Percentiles rank a stretch among this genome's conserved stretches.
Conservation (phyloP, 495 filamentous ascomycete species). For the Neurospora pannonica region DNA sequence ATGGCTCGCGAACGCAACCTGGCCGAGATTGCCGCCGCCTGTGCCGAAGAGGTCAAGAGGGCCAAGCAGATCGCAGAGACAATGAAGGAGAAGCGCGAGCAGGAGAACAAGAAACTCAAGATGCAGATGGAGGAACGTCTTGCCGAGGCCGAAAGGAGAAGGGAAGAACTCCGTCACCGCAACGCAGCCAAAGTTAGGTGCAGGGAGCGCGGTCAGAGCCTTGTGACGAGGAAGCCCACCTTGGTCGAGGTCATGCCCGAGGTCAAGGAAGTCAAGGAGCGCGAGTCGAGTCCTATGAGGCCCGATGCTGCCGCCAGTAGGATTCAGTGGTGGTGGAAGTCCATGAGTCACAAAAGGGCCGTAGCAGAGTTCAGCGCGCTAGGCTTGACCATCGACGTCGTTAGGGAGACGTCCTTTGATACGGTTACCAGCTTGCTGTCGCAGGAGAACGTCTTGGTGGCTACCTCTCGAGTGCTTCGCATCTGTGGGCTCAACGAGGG, state of each 20-base stretch:
- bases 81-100: slow-evolving; percentile 81
- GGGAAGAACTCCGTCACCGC: slow-evolving; percentile 46
- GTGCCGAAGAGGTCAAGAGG: slow-evolving; percentile 88
- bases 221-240: slow-evolving; percentile 39
- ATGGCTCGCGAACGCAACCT: slow-evolving; percentile 84
- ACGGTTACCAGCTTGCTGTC: slow-evolving; percentile 69
- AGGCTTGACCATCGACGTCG: slow-evolving; percentile 62
- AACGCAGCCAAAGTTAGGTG: slow-evolving; percentile 43
- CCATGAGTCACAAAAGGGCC: slow-evolving; percentile 45
- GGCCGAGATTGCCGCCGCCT: slow-evolving; percentile 86
- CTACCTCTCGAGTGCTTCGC: slow-evolving; percentile 62
- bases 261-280: slow-evolving; percentile 40
- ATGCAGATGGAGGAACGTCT: slow-evolving; percentile 82
- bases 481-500: slow-evolving; percentile 69
- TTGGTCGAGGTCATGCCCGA: slow-evolving; percentile 41
- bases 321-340: slow-evolving; percentile 74
- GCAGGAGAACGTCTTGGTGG: slow-evolving; percentile 58
- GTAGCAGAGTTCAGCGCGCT: slow-evolving; percentile 60
- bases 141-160: slow-evolving; percentile 75
- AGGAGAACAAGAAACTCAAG: slow-evolving; percentile 64
- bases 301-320: slow-evolving; percentile 58
- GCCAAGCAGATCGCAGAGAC: slow-evolving; percentile 91
- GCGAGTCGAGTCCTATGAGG: slow-evolving; percentile 43
- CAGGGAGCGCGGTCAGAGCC: slow-evolving; percentile 56
- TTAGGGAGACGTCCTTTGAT: slow-evolving; percentile 72